phyloP scores from a whole-genome alignment of 176 grass and related monocot genomes.

The Coix lacrymajobi region DNA sequence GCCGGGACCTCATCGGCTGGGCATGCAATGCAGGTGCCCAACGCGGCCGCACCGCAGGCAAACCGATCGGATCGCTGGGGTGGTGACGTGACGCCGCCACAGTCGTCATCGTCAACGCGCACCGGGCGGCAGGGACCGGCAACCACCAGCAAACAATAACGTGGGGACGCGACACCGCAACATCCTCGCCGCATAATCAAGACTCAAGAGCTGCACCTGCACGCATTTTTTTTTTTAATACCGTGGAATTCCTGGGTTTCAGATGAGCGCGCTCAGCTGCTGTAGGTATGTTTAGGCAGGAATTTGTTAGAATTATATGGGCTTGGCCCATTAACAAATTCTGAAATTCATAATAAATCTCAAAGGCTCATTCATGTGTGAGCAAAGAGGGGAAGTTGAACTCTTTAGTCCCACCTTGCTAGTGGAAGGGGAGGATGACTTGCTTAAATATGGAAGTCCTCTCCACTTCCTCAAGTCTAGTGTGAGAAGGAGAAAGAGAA shows the following conservation, averaged over 20 bases:
- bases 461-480: too few relatives aligned
- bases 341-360: too few relatives aligned
- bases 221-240: not conserved
- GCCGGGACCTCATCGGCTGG: too few relatives aligned
- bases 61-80: not conserved
- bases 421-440: too few relatives aligned
- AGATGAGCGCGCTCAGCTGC: not conserved
- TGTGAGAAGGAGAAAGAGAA: too few relatives aligned
- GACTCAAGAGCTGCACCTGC: not conserved
- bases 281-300: not conserved
- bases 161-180: not conserved
- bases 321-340: too few relatives aligned
- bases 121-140: not conserved
- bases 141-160: not conserved
- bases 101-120: conserved; percentile 7
- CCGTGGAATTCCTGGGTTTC: not conserved
- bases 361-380: too few relatives aligned
- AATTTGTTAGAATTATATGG: too few relatives aligned
- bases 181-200: not conserved
- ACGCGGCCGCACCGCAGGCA: not conserved
- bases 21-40: too few relatives aligned
- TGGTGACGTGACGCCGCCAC: not conserved
- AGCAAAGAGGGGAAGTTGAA: too few relatives aligned
- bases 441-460: too few relatives aligned
- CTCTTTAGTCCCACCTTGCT: too few relatives aligned